Evolutionary conservation across 441 rosid species (phyloP).

Genomic region (Syzygium malaccense): DNA sequence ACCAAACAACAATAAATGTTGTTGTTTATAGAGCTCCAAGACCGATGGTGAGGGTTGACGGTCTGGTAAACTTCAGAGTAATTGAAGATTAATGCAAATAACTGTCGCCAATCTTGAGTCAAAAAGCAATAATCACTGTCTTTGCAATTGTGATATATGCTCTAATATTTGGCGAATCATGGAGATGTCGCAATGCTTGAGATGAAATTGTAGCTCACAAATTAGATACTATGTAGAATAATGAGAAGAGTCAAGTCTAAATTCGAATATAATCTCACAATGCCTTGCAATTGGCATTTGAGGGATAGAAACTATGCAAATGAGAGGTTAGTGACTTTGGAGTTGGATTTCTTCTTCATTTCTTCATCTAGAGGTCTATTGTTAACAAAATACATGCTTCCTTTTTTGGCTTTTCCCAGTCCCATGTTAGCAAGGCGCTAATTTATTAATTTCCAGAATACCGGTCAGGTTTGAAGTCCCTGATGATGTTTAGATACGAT

Average conservation of each 20-base stretch:
- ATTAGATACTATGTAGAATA: background rate
- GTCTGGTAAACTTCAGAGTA: background rate
- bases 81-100: background rate
- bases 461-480: background rate
- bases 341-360: background rate
- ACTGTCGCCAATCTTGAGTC: background rate
- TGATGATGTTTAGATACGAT: background rate
- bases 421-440: background rate
- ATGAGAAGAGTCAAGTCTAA: background rate
- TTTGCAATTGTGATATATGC: background rate
- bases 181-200: background rate
- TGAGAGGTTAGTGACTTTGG: background rate
- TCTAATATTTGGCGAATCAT: background rate
- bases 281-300: background rate
- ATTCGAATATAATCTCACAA: background rate
- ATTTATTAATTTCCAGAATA: background rate
- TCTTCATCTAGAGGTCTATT: background rate
- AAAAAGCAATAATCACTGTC: background rate
- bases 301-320: background rate
- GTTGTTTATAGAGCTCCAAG: background rate
- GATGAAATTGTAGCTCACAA: background rate
- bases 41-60: background rate
- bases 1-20: background rate
- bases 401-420: background rate
- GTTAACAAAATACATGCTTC: background rate